phyloP scores from a whole-genome alignment of 441 rosid genomes.

The Euphorbia corollata region DNA sequence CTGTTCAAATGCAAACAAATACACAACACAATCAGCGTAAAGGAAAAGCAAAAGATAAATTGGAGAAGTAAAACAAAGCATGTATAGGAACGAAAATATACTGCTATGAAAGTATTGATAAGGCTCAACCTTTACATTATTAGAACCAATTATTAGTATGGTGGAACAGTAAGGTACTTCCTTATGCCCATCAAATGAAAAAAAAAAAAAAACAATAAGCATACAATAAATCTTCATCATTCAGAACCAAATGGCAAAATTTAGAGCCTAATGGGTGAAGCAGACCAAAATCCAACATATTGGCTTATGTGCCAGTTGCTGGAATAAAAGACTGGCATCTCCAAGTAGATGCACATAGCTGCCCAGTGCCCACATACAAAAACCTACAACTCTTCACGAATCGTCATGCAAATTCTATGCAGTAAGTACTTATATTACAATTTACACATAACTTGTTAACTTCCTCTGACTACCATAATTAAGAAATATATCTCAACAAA shows the following conservation, averaged over 20 bases:
- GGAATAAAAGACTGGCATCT: neutral
- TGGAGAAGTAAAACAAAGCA: neutral
- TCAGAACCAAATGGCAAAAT: neutral
- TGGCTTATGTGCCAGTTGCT: neutral
- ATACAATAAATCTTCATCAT: neutral
- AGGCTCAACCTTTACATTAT: neutral
- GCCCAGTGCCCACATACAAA: neutral
- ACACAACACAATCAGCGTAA: constrained; percentile 5
- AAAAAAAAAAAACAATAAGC: neutral
- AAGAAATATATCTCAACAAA: neutral
- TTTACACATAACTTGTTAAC: neutral
- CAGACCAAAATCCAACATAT: neutral
- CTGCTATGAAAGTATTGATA: neutral
- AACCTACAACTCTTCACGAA: neutral
- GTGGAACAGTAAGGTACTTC: neutral
- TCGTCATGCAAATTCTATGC: neutral
- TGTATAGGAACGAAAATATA: neutral
- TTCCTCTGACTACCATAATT: neutral
- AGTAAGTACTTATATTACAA: neutral
- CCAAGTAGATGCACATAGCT: neutral
- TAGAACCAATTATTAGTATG: neutral
- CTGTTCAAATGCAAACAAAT: constrained; percentile 25
- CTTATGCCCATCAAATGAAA: neutral
- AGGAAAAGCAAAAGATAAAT: neutral
- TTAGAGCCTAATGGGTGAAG: neutral